Evolutionary conservation across 2,329 filamentous ascomycete genomes (phyloP), one percentile per base, ranked within the genome.

Genomic region (Apiospora malaysiana): DNA sequence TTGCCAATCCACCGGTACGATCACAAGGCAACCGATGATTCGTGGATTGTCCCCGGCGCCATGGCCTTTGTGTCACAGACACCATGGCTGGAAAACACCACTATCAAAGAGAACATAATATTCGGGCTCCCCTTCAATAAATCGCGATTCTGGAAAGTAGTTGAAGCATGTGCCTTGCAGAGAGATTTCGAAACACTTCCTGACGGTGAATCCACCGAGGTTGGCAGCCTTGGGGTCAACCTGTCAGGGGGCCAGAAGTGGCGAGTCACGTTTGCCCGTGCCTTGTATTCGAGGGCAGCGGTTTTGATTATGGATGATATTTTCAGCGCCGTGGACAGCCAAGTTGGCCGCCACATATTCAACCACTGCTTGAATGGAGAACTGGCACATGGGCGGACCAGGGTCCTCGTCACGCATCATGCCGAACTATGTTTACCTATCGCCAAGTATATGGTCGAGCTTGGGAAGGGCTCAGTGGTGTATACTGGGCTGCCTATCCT

Each of bases 391-490:
- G 90, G 89, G 0, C 84, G 94, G 70, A 96, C 94, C 1, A 85
- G 93, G 42, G 93, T 96, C 66, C 83, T 96, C 4, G 93, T 94
- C 40, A 96, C 93, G 0, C 93, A 96, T 77, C 93, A 95, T 76
- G 90, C 94, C 25, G 89, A 89, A 3, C 85, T 95, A 1, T 92
- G 91, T 74, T 86, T 93, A 70, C 85, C 92, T 12, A 89, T 88
- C 77, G 90, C 93, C 8, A 92, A 92, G 76, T 95, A 93, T 74
- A 85, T 93, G 8, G 90, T 95, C 5, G 88, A 93, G 73, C 87
- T 96, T 2, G 91, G 89, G n/a, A 89, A 93, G 70, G 93, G 93
- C 12, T 85, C 83, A 6, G 86, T 92, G 10, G 83, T 91, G 63
- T 84, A 92, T 73, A 86, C 90, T 2, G 93, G 92, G 0, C 81